Conservation (phyloP, 441 rosid species). For the Theobroma grandiflorum region DNA sequence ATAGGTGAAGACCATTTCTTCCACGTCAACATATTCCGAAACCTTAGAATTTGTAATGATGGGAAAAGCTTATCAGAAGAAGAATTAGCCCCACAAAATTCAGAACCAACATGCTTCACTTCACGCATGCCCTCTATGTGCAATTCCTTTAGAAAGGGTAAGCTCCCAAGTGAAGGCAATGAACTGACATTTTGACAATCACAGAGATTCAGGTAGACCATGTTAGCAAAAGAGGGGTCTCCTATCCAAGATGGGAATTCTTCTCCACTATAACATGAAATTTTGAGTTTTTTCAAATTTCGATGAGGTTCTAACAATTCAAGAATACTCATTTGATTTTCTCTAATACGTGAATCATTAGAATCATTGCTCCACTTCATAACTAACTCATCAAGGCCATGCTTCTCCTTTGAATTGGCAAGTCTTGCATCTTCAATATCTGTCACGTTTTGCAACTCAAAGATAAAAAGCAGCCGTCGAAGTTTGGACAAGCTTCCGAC, state of each 20-base stretch:
- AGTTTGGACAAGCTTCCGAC: slow-evolving; percentile 6
- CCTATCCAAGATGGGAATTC: slow-evolving; percentile 33
- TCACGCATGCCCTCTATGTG: slow-evolving; percentile 22
- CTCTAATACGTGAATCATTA: neutral
- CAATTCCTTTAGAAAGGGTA: slow-evolving; percentile 23
- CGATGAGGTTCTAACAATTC: slow-evolving; percentile 14
- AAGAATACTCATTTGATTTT: neutral
- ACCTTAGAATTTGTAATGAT: slow-evolving; percentile 13
- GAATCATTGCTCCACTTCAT: slow-evolving; percentile 1
- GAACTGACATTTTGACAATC: slow-evolving; percentile 11
- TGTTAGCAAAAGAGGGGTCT: slow-evolving; percentile 10
- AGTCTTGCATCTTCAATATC: slow-evolving; percentile 18
- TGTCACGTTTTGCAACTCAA: slow-evolving; percentile 9
- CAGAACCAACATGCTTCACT: neutral
- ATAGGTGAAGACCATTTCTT: slow-evolving; percentile 1
- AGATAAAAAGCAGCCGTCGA: slow-evolving; percentile 18
- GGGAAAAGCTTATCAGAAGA: slow-evolving; percentile 10
- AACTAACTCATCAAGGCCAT: slow-evolving; percentile 9
- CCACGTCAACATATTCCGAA: slow-evolving; percentile 25
- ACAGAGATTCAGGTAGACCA: neutral
- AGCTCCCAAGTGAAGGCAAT: slow-evolving; percentile 28
- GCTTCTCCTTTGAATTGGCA: slow-evolving; percentile 18
- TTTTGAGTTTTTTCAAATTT: slow-evolving; percentile 14
- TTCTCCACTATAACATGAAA: slow-evolving; percentile 16
- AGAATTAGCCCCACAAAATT: slow-evolving; percentile 12